Conservation (phyloP, 495 filamentous ascomycete genomes). For the Penicillium flavigenum region DNA sequence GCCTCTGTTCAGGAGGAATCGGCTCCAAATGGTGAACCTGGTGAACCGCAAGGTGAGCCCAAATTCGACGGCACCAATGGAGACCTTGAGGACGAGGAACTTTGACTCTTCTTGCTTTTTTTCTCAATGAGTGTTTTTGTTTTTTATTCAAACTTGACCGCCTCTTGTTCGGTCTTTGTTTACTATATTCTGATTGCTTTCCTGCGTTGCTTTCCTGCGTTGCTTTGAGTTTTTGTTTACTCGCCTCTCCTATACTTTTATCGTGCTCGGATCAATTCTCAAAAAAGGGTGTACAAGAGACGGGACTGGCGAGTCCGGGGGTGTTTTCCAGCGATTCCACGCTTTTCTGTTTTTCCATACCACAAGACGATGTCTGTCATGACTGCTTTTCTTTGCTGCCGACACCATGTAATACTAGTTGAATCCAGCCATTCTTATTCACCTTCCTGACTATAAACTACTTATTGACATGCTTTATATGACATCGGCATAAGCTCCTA, state of each 20-base stretch:
- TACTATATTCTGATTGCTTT: constrained; percentile 4
- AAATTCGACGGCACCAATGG: constrained; percentile 1
- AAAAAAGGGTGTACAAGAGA: constrained; percentile 26
- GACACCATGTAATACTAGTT: constrained; percentile 31
- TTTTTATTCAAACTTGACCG: constrained; percentile 7
- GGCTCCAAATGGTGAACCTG: constrained; percentile 7
- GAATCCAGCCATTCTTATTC: constrained; percentile 24
- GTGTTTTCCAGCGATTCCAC: constrained; percentile 24
- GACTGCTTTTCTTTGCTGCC: constrained; percentile 23
- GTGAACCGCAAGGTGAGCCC: constrained; percentile 3
- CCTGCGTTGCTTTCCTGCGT: constrained; percentile 11
- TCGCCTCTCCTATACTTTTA: constrained; percentile 9
- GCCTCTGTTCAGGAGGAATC: constrained; percentile 21
- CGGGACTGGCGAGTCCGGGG: constrained; percentile 21
- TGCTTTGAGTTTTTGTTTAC: constrained; percentile 10
- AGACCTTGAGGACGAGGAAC: constrained; percentile 16
- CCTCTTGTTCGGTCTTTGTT: constrained; percentile 10
- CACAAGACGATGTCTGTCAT: constrained; percentile 26
- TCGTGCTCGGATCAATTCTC: constrained; percentile 13
- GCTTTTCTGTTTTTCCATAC: constrained; percentile 15
- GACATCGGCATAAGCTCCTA: constrained; percentile 37
- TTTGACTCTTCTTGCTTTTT: constrained; percentile 15
- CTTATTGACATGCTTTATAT: constrained; percentile 3
- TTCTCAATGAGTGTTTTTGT: constrained; percentile 8
- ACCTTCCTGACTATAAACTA: background rate